Base-by-base conservation (phyloP, 2,329 filamentous ascomycete genomes). In the Aspergillus oerlinghausenensis region DNA sequence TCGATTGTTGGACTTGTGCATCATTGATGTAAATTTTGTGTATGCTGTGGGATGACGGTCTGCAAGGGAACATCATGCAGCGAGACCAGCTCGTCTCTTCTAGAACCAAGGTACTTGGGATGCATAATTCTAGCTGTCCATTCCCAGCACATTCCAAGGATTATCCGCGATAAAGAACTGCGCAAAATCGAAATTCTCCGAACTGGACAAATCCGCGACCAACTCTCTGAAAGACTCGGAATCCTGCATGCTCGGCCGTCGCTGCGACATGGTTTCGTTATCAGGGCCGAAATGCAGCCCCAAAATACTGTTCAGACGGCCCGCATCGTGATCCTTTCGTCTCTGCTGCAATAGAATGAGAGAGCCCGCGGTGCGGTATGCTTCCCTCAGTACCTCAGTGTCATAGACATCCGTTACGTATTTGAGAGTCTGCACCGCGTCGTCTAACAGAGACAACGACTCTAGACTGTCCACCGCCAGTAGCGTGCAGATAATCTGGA, bases 61-160 rank as follows among this genome's bases (percentile, higher is more conserved):
- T 72, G 67, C 0, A 87, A 69, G 0, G 83, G 81, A 40, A 87
- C 80, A 4, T 79, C 75, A 10, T 76, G 70, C 4, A 86, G 69
- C 0, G 78, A 68, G 7, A 83, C 73, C 9, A 84, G 66, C 55
- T 81, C 82, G 0, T 87, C 61, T 83, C 67, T 87, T 88, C 66
- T 82, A 74, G 38, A 86, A 70, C 70, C 5, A 26, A 7, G 25
- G 25, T 14, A 14, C 29, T 14, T 14, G 4, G 29, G 4, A 35
- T 35, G 11, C 4, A 35, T 14, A 14, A 14, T 35, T 14, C 4
- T 14, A 35, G 11, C 29, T 6, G 4, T 35, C 29, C 29, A 35
- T 35, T 35, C 11, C 29, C 29, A 35, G 29, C 4, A 1, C 29
- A 14, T 35, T 35, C 29, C 29, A 35, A 14, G 29, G 11, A 6